Base-by-base conservation (phyloP, 352 stramenopile genomes). In the Phytophthora vignae region DNA sequence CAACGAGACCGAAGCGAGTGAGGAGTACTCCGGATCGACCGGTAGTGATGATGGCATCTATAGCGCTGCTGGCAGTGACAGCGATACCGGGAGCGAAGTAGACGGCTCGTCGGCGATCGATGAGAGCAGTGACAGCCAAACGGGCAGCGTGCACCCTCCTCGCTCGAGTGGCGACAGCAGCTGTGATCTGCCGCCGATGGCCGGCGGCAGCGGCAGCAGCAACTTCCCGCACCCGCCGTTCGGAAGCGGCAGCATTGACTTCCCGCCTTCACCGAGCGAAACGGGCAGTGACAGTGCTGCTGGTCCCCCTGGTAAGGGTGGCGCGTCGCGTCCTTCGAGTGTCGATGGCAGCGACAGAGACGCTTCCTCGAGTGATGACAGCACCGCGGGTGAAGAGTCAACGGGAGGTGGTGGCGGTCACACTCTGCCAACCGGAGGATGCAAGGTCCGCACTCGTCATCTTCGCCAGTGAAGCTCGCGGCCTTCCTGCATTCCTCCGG, bases 401-500 rank as follows among this genome's bases (percentile, higher is more conserved):
- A 59, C 60, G 8, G 31, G 36, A 29, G n/a, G 46, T 4, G 54
- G 54, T 7, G 55, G 49, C 19, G 10, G 46, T 1, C 27, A 62
- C 3, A 27, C 14, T 11, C 40, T 52, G 0, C 22, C 57, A 1
- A 67, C 8, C 1, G 65, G 42, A 12, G 65, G 65, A n/a, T 73
- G 65, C 65, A 29, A 67, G 50, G 65, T 73, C 40, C 65, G 65
- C 5, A 49, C 64, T 56, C 65, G 65, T 46, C 65, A 57, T 55
- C 57, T 73, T 25, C 65, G 65, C 14, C 65, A 73, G 52, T 67
- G 59, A 54, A 27, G 60, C 9, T 53, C 2, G n/a, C n/a, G n/a
- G 15, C 6, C 19, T 15, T 5, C 2, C 17, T 27, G n/a, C 46
- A 29, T 53, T 53, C n/a, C 22, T 2, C 1, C 22, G 22, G 22